These are phyloP conservation scores for Tricholoma saponaceum DNA, from an alignment of 768 basidiomycete species.

Conservation along the genomic window DNA sequence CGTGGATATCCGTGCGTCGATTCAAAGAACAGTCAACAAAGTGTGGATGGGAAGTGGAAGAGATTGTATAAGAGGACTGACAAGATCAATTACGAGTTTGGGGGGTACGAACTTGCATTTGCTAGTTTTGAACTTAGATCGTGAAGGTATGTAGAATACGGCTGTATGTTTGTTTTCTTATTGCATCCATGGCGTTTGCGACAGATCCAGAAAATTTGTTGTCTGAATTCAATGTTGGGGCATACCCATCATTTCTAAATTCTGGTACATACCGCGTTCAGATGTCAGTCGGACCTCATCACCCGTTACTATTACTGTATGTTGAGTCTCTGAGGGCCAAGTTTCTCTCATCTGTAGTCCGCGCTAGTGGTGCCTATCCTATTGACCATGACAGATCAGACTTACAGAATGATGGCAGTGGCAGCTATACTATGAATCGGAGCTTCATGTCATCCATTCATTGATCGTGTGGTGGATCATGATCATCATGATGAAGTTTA, in stretches of 20 bases:
- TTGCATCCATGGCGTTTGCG: not conserved
- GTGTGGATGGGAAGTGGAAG: not conserved
- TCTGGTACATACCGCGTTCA: too few species aligned
- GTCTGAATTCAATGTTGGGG: too few species aligned
- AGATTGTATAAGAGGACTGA: constrained; percentile 77
- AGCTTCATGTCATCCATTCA: too few species aligned
- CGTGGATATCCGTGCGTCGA: constrained; percentile 1
- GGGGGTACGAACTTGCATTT: constrained; percentile 87
- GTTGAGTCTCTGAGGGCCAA: too few species aligned
- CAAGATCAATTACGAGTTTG: constrained; percentile 98
- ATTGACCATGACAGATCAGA: too few species aligned
- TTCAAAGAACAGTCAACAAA: constrained; percentile 5
- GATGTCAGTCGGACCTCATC: too few species aligned
- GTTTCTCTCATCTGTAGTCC: too few species aligned
- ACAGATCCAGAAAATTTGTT: too few species aligned
- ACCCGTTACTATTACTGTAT: too few species aligned
- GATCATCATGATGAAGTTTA: not conserved
- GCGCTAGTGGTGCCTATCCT: too few species aligned
- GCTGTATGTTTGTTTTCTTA: not conserved
- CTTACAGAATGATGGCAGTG: not conserved
- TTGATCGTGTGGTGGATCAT: too few species aligned
- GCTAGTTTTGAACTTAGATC: constrained; percentile 66
- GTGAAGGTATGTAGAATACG: constrained; percentile 7
- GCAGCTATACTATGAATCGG: not conserved
- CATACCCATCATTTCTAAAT: too few species aligned